These are phyloP conservation scores for Fremontodendron californicum DNA, from an alignment of 345 rosid species.

Conservation along the genomic window DNA sequence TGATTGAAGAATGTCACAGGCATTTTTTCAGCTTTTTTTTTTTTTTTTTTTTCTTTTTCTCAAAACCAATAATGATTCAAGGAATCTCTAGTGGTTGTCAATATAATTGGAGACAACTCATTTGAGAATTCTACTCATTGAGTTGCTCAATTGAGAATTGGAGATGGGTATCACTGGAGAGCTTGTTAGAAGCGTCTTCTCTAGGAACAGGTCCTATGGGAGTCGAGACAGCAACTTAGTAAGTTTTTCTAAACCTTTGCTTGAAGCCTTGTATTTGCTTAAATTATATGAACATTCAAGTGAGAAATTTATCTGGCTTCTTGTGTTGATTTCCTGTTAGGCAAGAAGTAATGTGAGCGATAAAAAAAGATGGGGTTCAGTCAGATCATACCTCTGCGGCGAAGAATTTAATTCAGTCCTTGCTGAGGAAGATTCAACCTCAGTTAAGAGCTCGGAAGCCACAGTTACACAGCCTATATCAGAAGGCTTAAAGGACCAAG, in stretches of 20 bases:
- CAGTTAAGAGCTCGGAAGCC: slow-evolving; percentile 56
- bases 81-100: slow-evolving; percentile 32
- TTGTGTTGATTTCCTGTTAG: slow-evolving; percentile 28
- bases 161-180: slow-evolving; percentile 81
- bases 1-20: slow-evolving; percentile 26
- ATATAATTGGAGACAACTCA: slow-evolving; percentile 27
- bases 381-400: slow-evolving; percentile 73
- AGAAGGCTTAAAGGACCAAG: slow-evolving; percentile 22
- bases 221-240: slow-evolving; percentile 39
- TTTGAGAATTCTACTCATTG: slow-evolving; percentile 13
- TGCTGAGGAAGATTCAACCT: slow-evolving; percentile 76
- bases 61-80: slow-evolving; percentile 23
- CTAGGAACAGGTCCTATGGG: slow-evolving; percentile 47
- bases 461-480: slow-evolving; percentile 36
- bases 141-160: slow-evolving; percentile 18
- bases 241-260: slow-evolving; percentile 18
- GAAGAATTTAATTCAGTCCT: slow-evolving; percentile 69
- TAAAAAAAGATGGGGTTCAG: slow-evolving; percentile 61
- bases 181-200: slow-evolving; percentile 64
- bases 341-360: slow-evolving; percentile 44
- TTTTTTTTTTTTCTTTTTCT: not conserved
- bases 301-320: not conserved
- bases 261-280: not conserved
- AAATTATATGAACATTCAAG: not conserved
- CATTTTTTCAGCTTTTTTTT: slow-evolving; percentile 20